Percentiles rank a stretch among this genome's conserved stretches.
These are phyloP conservation scores for Ceratocystis colombiana DNA, from an alignment of 2,329 filamentous ascomycete genomes.

Conservation along the genomic window DNA sequence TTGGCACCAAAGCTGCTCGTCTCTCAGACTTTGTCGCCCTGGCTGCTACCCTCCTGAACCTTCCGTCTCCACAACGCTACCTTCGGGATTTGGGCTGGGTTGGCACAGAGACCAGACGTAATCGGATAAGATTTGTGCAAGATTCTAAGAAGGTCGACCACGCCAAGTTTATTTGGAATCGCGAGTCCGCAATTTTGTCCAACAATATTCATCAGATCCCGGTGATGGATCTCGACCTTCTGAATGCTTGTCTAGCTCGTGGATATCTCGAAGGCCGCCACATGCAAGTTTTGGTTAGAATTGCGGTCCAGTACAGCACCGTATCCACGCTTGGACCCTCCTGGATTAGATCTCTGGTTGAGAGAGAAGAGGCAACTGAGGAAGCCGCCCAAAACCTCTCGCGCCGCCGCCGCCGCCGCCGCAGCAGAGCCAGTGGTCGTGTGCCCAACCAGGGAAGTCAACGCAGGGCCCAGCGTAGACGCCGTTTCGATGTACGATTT, in stretches of 20 bases:
- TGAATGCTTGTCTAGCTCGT: slow-evolving; percentile 16
- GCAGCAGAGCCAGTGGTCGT: too few relatives aligned
- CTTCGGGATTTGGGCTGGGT: slow-evolving; percentile 40
- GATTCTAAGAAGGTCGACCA: background rate
- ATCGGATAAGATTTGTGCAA: slow-evolving; percentile 14
- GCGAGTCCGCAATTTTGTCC: background rate
- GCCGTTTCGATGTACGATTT: too few relatives aligned
- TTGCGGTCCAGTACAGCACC: background rate
- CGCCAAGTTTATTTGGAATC: background rate
- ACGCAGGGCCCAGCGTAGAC: too few relatives aligned
- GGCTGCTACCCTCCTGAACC: slow-evolving; percentile 39
- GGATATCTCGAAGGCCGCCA: slow-evolving; percentile 3
- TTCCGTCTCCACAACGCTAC: slow-evolving; percentile 40
- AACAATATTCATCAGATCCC: background rate
- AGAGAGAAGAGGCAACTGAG: too few relatives aligned
- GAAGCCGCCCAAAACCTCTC: too few relatives aligned
- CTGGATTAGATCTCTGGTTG: too few relatives aligned
- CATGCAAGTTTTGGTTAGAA: background rate
- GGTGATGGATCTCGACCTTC: slow-evolving; percentile 19
- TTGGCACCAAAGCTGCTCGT: slow-evolving; percentile 39
- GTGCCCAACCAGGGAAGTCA: too few relatives aligned
- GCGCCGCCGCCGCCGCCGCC: too few relatives aligned
- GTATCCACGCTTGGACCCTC: background rate
- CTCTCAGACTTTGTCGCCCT: slow-evolving; percentile 40
- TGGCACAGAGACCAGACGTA: background rate